A percentile compares a stretch with the other conserved stretches of the same genome.
Evolutionary conservation across 805 yeast genomes (phyloP).

Genomic region (Ogataea neopini): DNA sequence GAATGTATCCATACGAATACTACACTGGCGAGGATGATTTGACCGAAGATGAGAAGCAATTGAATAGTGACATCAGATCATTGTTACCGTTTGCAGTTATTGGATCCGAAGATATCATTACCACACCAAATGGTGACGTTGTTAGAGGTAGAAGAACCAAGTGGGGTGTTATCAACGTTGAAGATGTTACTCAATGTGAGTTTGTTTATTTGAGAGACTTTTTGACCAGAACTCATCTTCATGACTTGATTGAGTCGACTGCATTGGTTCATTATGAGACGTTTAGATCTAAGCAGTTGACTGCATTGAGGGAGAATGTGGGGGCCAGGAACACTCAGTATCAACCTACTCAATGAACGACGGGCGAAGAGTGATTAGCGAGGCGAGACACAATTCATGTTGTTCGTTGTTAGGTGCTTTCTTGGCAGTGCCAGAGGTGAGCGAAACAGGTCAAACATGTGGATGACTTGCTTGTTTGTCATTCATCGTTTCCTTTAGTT

Average conservation of each 20-base stretch:
- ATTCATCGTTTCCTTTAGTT: too few species aligned
- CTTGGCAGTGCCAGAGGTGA: too few species aligned
- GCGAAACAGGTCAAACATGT: too few species aligned
- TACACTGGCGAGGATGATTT: constrained; percentile 36
- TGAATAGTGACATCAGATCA: constrained; percentile 71
- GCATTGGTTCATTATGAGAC: constrained; percentile 85
- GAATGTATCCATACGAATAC: constrained; percentile 78
- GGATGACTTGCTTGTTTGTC: too few species aligned
- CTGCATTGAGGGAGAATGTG: constrained; percentile 92
- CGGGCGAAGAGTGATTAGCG: too few species aligned
- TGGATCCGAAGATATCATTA: constrained; percentile 79
- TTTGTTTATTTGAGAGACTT: constrained; percentile 93
- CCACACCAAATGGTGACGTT: constrained; percentile 68
- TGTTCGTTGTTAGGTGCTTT: too few species aligned
- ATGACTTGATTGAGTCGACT: constrained; percentile 93
- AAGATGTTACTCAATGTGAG: constrained; percentile 94
- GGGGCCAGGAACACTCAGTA: constrained; percentile 40
- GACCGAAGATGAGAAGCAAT: constrained; percentile 69
- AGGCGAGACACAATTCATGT: too few species aligned
- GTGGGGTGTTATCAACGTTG: constrained; percentile 93
- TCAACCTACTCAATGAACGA: constrained; percentile 16
- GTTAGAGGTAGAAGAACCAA: constrained; percentile 90
- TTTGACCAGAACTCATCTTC: constrained; percentile 91
- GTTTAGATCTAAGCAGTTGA: constrained; percentile 90
- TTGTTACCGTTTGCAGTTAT: constrained; percentile 92